Base-by-base conservation (phyloP, 2,329 filamentous ascomycete species). In the Trichoderma semiorbis region DNA sequence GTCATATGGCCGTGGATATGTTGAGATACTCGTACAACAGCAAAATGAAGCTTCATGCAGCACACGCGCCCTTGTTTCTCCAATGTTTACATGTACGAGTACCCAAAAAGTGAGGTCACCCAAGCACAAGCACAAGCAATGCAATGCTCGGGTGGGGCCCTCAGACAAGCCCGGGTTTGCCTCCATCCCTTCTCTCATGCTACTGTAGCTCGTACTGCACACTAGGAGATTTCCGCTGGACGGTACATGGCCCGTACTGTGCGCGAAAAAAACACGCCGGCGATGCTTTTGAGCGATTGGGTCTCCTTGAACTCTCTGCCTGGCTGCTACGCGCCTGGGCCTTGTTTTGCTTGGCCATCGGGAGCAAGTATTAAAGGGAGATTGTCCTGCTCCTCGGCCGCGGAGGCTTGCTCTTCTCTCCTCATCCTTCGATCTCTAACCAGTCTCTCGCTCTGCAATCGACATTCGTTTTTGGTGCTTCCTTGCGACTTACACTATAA, bases 381-480 rank as follows among this genome's bases (percentile, higher is more conserved):
- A 69, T 69, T 61, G 39, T 58, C 57, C 66, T 69, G 57, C 66
- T 69, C 32, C 39, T 14, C 28, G 26, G 28, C 28, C 66, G 66
- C 30, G 28, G 11, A 69, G 57, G 57, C 28, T 61, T 28, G 11
- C 21, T 50, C 24, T n/a, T 36, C 28, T 28, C 39, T 34, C 53
- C 21, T 67, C 47, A 55, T 53, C 39, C 39, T 70, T 60, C 36
- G 39, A 60, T 60, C 57, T 69, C 66, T 43, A 39, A 28, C 21
- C 55, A 43, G 62, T 69, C 74, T 69, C 71, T 71, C 71, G 70
- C 72, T 74, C 63, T 16, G 57, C 32, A 58, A 39, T 39, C 67
- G 53, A 69, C 68, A 61, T 68, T 73, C 68, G 58, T 67, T 72
- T 62, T 62, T 61, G 61, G 67, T 62, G 72, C 72, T 64, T 75